Conservation (phyloP, 2,329 filamentous ascomycete species). For the Fusarium drepaniforme region DNA sequence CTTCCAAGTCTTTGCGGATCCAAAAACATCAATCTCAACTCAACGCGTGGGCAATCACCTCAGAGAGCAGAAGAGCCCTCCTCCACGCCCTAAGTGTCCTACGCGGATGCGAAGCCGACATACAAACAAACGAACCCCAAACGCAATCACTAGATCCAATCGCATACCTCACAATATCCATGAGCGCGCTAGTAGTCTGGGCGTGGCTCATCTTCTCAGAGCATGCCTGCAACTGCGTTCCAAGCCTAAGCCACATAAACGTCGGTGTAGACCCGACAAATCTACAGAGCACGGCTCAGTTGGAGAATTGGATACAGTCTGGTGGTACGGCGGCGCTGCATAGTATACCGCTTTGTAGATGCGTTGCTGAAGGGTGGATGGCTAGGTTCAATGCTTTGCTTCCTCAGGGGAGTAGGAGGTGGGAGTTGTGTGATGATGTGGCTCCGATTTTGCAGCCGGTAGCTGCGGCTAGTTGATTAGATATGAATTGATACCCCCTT, state of each 20-base stretch:
- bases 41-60: slow-evolving; percentile 46
- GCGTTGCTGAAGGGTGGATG: slow-evolving; percentile 44
- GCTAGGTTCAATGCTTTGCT: slow-evolving; percentile 38
- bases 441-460: slow-evolving; percentile 35
- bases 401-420: slow-evolving; percentile 30
- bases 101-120: slow-evolving; percentile 39
- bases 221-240: slow-evolving; percentile 44
- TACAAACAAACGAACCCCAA: slow-evolving; percentile 29
- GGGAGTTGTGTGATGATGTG: slow-evolving; percentile 38
- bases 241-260: slow-evolving; percentile 40
- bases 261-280: slow-evolving; percentile 34
- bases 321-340: slow-evolving; percentile 43
- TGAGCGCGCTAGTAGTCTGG: slow-evolving; percentile 51
- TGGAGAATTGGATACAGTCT: slow-evolving; percentile 47
- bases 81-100: slow-evolving; percentile 51
- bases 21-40: slow-evolving; percentile 39
- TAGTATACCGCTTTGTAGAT: slow-evolving; percentile 48
- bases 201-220: slow-evolving; percentile 49
- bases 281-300: slow-evolving; percentile 39
- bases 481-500: slow-evolving; percentile 26
- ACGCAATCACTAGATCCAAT: slow-evolving; percentile 48
- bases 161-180: slow-evolving; percentile 48
- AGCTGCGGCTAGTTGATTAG: slow-evolving; percentile 13
- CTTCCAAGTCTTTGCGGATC: slow-evolving; percentile 30
- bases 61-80: slow-evolving; percentile 48